A percentile compares a stretch with the other conserved stretches of the same genome.
Conservation (phyloP, 768 basidiomycete genomes). For the Russula compacta region DNA sequence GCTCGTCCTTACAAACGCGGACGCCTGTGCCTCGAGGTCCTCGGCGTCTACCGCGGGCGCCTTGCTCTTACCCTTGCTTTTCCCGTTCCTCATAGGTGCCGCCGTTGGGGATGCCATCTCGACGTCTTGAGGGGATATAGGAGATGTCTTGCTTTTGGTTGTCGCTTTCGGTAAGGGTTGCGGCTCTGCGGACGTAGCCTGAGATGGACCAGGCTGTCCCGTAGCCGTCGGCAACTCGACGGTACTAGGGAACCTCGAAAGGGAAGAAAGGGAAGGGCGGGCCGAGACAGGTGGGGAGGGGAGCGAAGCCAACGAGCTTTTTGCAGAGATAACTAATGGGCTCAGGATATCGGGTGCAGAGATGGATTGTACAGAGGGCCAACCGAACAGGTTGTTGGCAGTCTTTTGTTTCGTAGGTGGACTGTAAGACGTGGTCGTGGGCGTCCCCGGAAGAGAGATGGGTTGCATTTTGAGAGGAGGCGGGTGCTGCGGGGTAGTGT, state of each 20-base stretch:
- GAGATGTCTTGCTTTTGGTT: not conserved
- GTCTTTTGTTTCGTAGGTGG: conserved; percentile 15
- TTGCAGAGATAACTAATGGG: conserved; percentile 19
- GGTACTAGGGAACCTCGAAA: conserved; percentile 3
- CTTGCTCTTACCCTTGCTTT: conserved; percentile 14
- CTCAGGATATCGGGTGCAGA: conserved; percentile 23
- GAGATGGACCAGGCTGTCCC: not conserved
- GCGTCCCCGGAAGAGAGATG: conserved; percentile 27
- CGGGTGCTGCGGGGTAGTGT: not conserved
- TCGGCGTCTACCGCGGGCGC: not conserved
- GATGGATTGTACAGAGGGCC: conserved; percentile 21
- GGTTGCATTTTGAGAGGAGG: conserved; percentile 24
- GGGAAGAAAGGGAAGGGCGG: conserved; percentile 2
- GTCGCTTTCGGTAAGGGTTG: not conserved
- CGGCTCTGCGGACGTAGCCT: not conserved
- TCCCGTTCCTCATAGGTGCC: conserved; percentile 3
- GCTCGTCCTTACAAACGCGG: not conserved
- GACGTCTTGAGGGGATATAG: conserved; percentile 6
- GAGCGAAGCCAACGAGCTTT: conserved; percentile 13
- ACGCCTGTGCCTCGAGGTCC: conserved; percentile 7
- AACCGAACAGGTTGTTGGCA: conserved; percentile 23
- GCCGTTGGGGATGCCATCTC: conserved; percentile 14
- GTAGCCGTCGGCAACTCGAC: not conserved
- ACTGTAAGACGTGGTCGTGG: conserved; percentile 25
- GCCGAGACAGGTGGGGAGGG: conserved; percentile 13